phyloP scores from a whole-genome alignment of 2,329 filamentous ascomycete species.

The Xylaria sp. region DNA sequence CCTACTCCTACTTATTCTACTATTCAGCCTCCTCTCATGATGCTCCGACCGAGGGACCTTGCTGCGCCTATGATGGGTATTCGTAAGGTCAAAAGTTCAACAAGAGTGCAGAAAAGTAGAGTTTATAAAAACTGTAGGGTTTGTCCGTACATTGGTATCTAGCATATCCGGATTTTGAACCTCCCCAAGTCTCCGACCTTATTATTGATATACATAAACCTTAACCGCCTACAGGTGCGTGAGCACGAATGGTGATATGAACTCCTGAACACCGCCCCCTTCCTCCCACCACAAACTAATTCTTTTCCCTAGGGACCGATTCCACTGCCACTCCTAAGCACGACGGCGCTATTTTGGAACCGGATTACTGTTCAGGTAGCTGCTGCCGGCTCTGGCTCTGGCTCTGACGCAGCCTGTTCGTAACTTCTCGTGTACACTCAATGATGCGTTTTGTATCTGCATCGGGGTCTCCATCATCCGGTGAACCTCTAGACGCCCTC shows the following conservation, averaged over 20 bases:
- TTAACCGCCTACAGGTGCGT: conserved; percentile 4
- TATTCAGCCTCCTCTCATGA: neutral
- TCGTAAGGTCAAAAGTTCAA: neutral
- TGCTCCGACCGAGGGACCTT: neutral
- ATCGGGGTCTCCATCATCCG: conserved; percentile 21
- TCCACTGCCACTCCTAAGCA: neutral
- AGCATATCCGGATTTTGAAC: conserved; percentile 4
- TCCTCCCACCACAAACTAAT: neutral
- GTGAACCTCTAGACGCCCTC: conserved; percentile 11
- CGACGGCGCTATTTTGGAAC: neutral
- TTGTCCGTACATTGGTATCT: conserved; percentile 32
- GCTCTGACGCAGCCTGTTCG: conserved; percentile 31
- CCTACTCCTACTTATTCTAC: neutral
- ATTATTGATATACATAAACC: conserved; percentile 28
- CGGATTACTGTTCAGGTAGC: conserved; percentile 5
- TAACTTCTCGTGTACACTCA: conserved; percentile 34
- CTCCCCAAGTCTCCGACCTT: conserved; percentile 6
- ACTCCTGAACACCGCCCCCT: neutral
- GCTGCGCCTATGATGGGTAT: neutral
- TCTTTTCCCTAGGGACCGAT: conserved; percentile 4
- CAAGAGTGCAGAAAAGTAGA: conserved; percentile 12
- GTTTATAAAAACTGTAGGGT: conserved; percentile 26
- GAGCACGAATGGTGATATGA: conserved; percentile 21
- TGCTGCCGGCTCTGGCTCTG: conserved; percentile 25
- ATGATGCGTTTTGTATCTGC: conserved; percentile 35